A percentile compares a stretch with the other conserved stretches of the same genome.
Evolutionary conservation across 768 basidiomycete genomes (phyloP).

Genomic region (Antrodiella citrinella): DNA sequence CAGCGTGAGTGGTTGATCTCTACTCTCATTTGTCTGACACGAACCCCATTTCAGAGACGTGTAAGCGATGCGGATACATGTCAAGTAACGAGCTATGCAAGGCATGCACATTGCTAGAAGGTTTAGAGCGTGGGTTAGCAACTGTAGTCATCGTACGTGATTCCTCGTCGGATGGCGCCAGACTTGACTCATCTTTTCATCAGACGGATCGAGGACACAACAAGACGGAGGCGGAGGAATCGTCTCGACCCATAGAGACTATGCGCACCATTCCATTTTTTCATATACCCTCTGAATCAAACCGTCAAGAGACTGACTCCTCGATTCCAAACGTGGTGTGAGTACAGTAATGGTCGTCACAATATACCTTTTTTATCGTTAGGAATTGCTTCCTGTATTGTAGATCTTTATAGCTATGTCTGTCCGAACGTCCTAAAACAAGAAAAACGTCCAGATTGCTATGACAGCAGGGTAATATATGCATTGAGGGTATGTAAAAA

Average conservation of each 20-base stretch:
- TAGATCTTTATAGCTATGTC: too few species aligned
- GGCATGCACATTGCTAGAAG: slow-evolving; percentile 86
- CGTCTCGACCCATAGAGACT: slow-evolving; percentile 43
- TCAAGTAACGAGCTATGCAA: slow-evolving; percentile 96
- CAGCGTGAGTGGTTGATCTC: slow-evolving; percentile 61
- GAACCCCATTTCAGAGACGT: slow-evolving; percentile 56
- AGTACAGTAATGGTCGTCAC: too few species aligned
- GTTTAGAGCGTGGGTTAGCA: slow-evolving; percentile 77
- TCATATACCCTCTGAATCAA: slow-evolving; percentile 27
- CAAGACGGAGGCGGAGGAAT: slow-evolving; percentile 50
- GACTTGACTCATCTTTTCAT: slow-evolving; percentile 4
- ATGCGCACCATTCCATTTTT: slow-evolving; percentile 74
- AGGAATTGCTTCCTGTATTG: neutral
- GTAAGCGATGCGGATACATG: slow-evolving; percentile 90
- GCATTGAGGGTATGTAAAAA: too few species aligned
- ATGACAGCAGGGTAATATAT: too few species aligned
- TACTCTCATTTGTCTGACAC: slow-evolving; percentile 30
- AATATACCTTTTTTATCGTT: neutral
- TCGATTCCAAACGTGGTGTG: too few species aligned
- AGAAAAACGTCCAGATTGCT: too few species aligned
- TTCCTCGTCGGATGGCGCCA: slow-evolving; percentile 1
- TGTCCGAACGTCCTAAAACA: too few species aligned
- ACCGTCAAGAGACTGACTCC: too few species aligned
- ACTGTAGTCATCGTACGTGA: slow-evolving; percentile 37
- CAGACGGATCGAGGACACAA: slow-evolving; percentile 65